Conservation (phyloP, 2,329 filamentous ascomycete species). For the Gnomoniopsis sp. region DNA sequence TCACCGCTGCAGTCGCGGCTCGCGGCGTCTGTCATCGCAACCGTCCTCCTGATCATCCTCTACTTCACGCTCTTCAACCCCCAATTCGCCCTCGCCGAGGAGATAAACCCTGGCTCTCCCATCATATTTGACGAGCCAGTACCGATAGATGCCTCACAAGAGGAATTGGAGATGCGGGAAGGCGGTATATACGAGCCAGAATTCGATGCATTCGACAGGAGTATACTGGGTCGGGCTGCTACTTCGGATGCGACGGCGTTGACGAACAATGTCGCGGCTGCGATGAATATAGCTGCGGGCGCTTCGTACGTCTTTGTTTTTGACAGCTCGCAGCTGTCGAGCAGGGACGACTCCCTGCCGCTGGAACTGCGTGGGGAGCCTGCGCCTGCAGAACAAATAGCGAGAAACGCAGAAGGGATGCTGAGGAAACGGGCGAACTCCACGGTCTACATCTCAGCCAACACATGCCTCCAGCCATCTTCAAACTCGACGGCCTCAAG, state of each 20-base stretch:
- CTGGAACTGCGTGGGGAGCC: constrained; percentile 13
- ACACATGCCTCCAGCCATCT: constrained; percentile 76
- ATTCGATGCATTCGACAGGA: constrained; percentile 59
- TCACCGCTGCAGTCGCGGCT: constrained; percentile 70
- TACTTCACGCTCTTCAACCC: constrained; percentile 59
- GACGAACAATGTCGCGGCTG: constrained; percentile 61
- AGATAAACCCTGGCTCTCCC: constrained; percentile 32
- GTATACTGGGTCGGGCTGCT: constrained; percentile 58
- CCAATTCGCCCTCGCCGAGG: constrained; percentile 60
- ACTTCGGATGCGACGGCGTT: constrained; percentile 40
- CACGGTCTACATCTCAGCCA: constrained; percentile 77
- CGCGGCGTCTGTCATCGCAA: constrained; percentile 61
- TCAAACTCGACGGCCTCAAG: constrained; percentile 42
- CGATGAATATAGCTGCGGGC: constrained; percentile 60
- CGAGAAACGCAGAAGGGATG: constrained; percentile 18
- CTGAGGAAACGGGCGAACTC: constrained; percentile 25
- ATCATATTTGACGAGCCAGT: constrained; percentile 23
- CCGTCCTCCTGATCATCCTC: constrained; percentile 55
- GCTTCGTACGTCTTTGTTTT: constrained; percentile 63
- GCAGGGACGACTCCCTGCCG: constrained; percentile 24
- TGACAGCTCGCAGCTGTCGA: constrained; percentile 50
- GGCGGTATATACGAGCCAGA: constrained; percentile 51
- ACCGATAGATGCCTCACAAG: constrained; percentile 15
- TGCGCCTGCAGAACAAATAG: constrained; percentile 17
- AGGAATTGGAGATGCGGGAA: constrained; percentile 23